Evolutionary conservation across 2,329 filamentous ascomycete genomes (phyloP), one percentile per base, ranked within the genome.

Genomic region (Diaporthe sp.): DNA sequence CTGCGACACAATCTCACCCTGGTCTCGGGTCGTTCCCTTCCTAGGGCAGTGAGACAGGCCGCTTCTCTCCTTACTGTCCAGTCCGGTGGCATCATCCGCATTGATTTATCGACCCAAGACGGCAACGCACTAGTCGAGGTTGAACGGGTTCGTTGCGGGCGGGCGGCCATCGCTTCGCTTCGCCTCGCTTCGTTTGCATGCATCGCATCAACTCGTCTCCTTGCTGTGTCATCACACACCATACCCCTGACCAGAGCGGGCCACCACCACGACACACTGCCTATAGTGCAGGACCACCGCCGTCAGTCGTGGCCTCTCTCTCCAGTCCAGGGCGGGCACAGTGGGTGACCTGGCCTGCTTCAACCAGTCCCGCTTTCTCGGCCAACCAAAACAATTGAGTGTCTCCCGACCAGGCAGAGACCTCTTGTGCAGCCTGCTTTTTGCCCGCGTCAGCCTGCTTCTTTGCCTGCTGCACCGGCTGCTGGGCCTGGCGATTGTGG

Each of bases 11-110:
- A n/a, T 25, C 15, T 46, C 37, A 12, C 60, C 42, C 65, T 53
- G 46, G 65, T 53, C 65, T 68, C 65, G 65, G 65, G 65, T 39
- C 12, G 46, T 68, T 68, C 65, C 65, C 65, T 68, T 68, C 31
- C 65, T 53, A 68, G 46, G 39, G 46, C 65, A 68, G 65, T 53
- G 62, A 68, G 62, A 68, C 62, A 42, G 58, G 34, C 62, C 28
- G n/a, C 28, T 15, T 51, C 22, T 51, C 28, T 34, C 17, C 25
- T 55, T 25, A 15, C 49, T 44, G 19, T 19, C 17, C 42, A 44
- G 42, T 44, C n/a, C 12, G 31, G 62, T 68, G 62, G 62, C 44
- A 68, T 68, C 22, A 68, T 68, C 62, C 62, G 62, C 62, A 68
- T 68, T 68, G 62, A 51, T 51, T 46, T 51, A 68, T 53, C 65